Evolutionary conservation across 306 rosid species (phyloP).

Genomic region (Quercus rubra): DNA sequence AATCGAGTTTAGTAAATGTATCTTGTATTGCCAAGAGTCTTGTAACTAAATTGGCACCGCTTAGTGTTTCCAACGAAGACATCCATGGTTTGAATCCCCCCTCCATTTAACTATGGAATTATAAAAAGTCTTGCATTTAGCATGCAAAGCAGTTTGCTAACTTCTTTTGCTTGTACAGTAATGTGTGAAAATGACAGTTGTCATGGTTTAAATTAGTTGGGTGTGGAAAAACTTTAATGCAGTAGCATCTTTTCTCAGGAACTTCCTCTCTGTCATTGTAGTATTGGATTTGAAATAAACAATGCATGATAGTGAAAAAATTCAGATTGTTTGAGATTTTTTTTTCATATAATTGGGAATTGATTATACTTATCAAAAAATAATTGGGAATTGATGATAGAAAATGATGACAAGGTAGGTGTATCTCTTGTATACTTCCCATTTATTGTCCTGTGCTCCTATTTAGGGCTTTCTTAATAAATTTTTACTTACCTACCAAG

Average conservation of each 20-base stretch:
- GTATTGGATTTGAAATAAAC: neutral
- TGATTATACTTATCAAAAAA: neutral
- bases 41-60: too few species aligned
- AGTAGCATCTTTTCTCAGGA: neutral
- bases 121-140: neutral
- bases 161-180: neutral
- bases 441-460: too few species aligned
- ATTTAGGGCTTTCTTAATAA: too few species aligned
- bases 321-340: neutral
- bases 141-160: neutral
- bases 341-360: neutral
- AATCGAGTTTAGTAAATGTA: too few species aligned
- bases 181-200: neutral
- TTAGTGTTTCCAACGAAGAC: too few species aligned
- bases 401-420: neutral
- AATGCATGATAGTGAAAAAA: neutral
- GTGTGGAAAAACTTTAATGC: neutral
- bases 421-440: too few species aligned
- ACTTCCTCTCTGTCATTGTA: neutral
- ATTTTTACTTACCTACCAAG: too few species aligned
- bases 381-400: neutral
- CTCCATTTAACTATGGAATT: too few species aligned
- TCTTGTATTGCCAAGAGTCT: too few species aligned
- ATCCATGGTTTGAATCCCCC: too few species aligned
- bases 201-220: neutral